A percentile compares a stretch with the other conserved stretches of the same genome.
These are phyloP conservation scores for Chytriomyces hyalinus DNA, from an alignment of 192 early-diverging fungal species.

Conservation along the genomic window DNA sequence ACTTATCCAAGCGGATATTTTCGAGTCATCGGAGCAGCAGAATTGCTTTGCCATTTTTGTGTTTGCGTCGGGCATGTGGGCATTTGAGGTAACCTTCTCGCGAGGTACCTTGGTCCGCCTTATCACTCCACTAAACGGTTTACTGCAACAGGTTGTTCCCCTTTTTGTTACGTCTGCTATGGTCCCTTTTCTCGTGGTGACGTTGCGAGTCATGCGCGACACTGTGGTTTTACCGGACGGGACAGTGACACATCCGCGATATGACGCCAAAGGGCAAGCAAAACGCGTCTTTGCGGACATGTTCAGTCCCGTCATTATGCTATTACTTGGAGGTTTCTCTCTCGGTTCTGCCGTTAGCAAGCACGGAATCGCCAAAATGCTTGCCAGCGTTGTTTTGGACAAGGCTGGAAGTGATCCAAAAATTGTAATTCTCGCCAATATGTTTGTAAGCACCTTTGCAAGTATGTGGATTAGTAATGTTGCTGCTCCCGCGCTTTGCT, in stretches of 20 bases:
- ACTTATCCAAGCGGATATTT: conserved; percentile 65
- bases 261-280: conserved; percentile 77
- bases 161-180: conserved; percentile 89
- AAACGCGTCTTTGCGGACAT: conserved; percentile 88
- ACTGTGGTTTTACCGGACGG: conserved; percentile 46
- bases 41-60: conserved; percentile 92
- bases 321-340: conserved; percentile 92
- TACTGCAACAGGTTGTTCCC: conserved; percentile 70
- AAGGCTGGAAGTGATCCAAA: conserved; percentile 87
- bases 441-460: conserved; percentile 95
- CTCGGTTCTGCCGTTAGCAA: conserved; percentile 94
- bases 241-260: conserved; percentile 50
- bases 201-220: conserved; percentile 82
- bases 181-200: conserved; percentile 84
- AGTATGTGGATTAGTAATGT: conserved; percentile 99
- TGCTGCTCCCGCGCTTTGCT: conserved; percentile 95
- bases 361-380: conserved; percentile 89
- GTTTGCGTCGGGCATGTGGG: conserved; percentile 90
- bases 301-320: conserved; percentile 96
- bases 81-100: conserved; percentile 72
- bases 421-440: conserved; percentile 86
- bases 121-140: background rate
- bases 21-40: conserved; percentile 76
- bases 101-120: background rate
- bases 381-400: conserved; percentile 86